Evolutionary conservation across 352 stramenopile genomes (phyloP).

Genomic region (Phytophthora cryptogea): DNA sequence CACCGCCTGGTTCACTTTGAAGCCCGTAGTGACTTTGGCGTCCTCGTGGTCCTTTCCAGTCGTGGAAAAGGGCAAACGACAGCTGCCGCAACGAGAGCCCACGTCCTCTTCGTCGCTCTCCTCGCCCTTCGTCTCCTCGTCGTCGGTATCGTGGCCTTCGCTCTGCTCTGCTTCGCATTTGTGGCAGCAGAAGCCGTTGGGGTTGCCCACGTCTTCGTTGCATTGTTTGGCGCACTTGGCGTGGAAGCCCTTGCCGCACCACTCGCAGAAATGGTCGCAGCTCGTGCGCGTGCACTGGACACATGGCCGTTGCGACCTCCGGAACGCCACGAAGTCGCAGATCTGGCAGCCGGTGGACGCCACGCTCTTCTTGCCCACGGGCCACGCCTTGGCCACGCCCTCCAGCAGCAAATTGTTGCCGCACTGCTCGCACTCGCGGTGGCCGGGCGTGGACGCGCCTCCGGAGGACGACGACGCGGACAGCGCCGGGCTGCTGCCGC

Average conservation of each 20-base stretch:
- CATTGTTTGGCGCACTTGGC: conserved; percentile 59
- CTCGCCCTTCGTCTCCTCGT: conserved; percentile 44
- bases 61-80: conserved; percentile 56
- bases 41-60: conserved; percentile 35
- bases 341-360: conserved; percentile 70
- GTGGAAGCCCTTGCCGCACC: conserved; percentile 84
- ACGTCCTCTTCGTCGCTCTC: conserved; percentile 51
- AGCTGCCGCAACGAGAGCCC: conserved; percentile 71
- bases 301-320: conserved; percentile 69
- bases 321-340: conserved; percentile 79
- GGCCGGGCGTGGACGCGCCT: conserved; percentile 36
- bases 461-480: conserved; percentile 37
- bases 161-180: conserved; percentile 73
- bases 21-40: conserved; percentile 31
- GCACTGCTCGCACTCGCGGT: conserved; percentile 62
- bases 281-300: conserved; percentile 58
- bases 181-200: conserved; percentile 73
- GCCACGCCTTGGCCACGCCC: conserved; percentile 49
- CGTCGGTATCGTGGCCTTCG: conserved; percentile 55
- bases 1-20: conserved; percentile 85
- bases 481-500: conserved; percentile 30
- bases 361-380: conserved; percentile 50
- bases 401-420: conserved; percentile 48
- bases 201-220: conserved; percentile 55
- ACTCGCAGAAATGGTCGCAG: conserved; percentile 86